Evolutionary conservation across 2,329 filamentous ascomycete genomes (phyloP).

Genomic region (Apiospora marii): DNA sequence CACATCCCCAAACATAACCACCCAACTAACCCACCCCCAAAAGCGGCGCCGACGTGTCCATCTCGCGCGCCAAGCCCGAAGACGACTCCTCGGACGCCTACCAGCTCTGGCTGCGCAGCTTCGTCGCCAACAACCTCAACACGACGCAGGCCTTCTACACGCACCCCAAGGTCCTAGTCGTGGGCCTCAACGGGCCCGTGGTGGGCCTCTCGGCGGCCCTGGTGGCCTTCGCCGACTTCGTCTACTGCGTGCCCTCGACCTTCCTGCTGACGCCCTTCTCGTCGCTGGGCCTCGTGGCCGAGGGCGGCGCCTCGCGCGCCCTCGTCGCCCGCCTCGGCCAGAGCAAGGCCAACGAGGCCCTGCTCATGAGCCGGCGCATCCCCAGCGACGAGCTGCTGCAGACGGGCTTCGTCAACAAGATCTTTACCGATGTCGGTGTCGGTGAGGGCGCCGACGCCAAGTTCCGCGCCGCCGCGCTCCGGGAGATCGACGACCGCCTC

Average conservation of each 20-base stretch:
- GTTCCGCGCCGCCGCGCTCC: conserved; percentile 76
- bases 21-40: background rate
- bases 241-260: conserved; percentile 82
- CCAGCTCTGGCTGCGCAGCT: conserved; percentile 69
- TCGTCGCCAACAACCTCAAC: conserved; percentile 88
- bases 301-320: conserved; percentile 81
- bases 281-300: conserved; percentile 86
- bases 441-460: conserved; percentile 67
- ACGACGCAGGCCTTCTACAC: conserved; percentile 89
- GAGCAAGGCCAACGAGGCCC: conserved; percentile 86
- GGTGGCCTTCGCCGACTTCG: conserved; percentile 85
- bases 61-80: conserved; percentile 40
- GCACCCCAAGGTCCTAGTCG: conserved; percentile 92
- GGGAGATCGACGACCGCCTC: conserved; percentile 81
- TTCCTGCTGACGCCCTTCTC: conserved; percentile 93
- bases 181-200: conserved; percentile 89
- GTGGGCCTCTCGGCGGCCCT: conserved; percentile 89
- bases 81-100: conserved; percentile 43
- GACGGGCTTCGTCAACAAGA: conserved; percentile 85
- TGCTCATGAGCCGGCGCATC: conserved; percentile 88
- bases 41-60: conserved; percentile 76
- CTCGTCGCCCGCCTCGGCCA: conserved; percentile 84
- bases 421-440: conserved; percentile 61
- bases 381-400: conserved; percentile 74
- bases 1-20: background rate